phyloP scores from a whole-genome alignment of 306 rosid species.

The Ceratonia siliqua region DNA sequence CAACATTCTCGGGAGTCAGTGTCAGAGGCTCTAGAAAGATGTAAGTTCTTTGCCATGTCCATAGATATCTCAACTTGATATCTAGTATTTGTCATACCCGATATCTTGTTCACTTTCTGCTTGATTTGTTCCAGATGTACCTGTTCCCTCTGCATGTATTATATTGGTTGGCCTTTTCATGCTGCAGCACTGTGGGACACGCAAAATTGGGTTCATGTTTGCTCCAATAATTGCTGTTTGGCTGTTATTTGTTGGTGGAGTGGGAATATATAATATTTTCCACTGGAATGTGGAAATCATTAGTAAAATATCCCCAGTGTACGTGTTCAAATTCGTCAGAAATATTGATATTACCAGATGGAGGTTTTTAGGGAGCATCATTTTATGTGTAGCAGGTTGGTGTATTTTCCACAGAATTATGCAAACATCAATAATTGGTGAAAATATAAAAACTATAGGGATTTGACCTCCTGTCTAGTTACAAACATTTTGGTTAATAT shows the following conservation, averaged over 20 bases:
- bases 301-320: constrained; percentile 56
- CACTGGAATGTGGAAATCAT: constrained; percentile 59
- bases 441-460: not conserved
- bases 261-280: constrained; percentile 57
- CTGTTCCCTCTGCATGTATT: constrained; percentile 70
- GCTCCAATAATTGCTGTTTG: constrained; percentile 74
- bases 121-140: constrained; percentile 58
- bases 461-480: not conserved
- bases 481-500: constrained; percentile 9
- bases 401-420: not conserved
- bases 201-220: constrained; percentile 71
- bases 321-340: constrained; percentile 59
- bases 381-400: constrained; percentile 70
- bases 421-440: not conserved
- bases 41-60: constrained; percentile 46
- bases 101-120: constrained; percentile 6
- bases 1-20: constrained; percentile 30
- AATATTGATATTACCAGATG: constrained; percentile 42
- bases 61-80: not conserved
- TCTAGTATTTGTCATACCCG: not conserved
- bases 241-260: constrained; percentile 58
- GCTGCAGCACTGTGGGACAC: constrained; percentile 75
- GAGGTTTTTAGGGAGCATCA: constrained; percentile 69
- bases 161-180: constrained; percentile 75
- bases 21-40: constrained; percentile 46